Conservation (phyloP, 1,284 basidiomycete genomes). For the Veloporphyrellus conicus region DNA sequence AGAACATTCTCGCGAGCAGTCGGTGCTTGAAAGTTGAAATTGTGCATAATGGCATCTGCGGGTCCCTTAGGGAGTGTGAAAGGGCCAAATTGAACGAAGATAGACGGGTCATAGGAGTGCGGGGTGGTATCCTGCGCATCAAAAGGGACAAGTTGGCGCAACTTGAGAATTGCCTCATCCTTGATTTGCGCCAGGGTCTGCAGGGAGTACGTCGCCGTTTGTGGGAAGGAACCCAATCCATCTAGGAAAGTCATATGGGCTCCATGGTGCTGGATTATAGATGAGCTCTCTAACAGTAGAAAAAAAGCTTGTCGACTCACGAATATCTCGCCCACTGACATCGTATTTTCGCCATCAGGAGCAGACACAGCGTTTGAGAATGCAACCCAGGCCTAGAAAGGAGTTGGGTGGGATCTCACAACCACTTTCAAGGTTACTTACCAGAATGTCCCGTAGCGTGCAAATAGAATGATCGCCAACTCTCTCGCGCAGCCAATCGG, state of each 20-base stretch:
- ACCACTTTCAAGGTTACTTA: constrained; percentile 37
- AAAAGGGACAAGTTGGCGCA: constrained; percentile 53
- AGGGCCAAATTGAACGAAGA: constrained; percentile 63
- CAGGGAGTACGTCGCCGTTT: constrained; percentile 54
- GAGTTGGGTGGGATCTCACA: constrained; percentile 9
- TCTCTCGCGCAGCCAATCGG: constrained; percentile 71
- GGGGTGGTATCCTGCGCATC: constrained; percentile 26
- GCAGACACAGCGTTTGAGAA: constrained; percentile 73
- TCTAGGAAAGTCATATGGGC: constrained; percentile 85
- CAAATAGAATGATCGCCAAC: constrained; percentile 68
- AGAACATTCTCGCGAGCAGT: constrained; percentile 88
- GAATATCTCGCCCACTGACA: constrained; percentile 58
- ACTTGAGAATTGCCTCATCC: constrained; percentile 43
- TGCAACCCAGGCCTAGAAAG: constrained; percentile 78
- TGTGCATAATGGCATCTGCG: constrained; percentile 32
- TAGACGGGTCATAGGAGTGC: constrained; percentile 35
- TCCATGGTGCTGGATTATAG: constrained; percentile 66
- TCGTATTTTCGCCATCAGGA: constrained; percentile 32
- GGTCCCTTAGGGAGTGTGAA: constrained; percentile 72
- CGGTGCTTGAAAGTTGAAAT: constrained; percentile 84
- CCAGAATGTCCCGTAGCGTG: constrained; percentile 86
- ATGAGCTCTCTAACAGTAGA: constrained; percentile 8
- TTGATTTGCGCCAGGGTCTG: constrained; percentile 49
- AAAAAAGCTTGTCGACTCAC: constrained; percentile 46
- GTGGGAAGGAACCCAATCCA: constrained; percentile 75